Percentiles rank a stretch among this genome's conserved stretches.
phyloP scores from a whole-genome alignment of 805 yeast species.

The Candida ficus region DNA sequence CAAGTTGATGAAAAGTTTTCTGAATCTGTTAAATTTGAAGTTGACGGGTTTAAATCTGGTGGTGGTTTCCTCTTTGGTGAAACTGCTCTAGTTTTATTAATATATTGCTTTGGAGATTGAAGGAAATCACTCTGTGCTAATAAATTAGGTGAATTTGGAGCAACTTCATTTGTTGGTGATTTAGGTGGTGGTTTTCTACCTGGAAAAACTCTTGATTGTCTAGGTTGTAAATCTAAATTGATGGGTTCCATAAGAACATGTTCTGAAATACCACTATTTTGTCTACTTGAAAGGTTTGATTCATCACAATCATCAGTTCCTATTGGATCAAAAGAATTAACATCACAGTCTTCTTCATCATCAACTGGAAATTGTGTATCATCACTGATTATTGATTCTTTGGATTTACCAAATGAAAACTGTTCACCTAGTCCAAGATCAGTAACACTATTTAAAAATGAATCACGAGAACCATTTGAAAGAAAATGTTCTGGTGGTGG shows the following conservation, averaged over 20 bases:
- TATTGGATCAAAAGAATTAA: not conserved
- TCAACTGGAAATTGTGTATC: not conserved
- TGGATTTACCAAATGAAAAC: too few species aligned
- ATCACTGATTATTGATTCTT: not conserved
- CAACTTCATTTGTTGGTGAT: conserved; percentile 17
- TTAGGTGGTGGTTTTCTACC: conserved; percentile 23
- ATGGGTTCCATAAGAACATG: not conserved
- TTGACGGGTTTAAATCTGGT: not conserved
- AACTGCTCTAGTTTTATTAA: conserved; percentile 8
- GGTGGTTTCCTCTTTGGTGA: conserved; percentile 25
- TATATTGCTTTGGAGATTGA: conserved; percentile 1
- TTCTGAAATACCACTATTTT: not conserved
- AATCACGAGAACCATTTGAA: not conserved
- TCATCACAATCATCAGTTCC: not conserved
- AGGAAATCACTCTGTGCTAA: not conserved
- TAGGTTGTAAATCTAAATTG: not conserved
- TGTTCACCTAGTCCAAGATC: too few species aligned
- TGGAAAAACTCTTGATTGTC: not conserved
- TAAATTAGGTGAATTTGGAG: not conserved
- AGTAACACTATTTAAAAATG: not conserved
- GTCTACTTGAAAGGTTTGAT: not conserved
- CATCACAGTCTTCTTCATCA: not conserved
- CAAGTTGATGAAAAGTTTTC: not conserved
- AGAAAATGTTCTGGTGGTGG: too few species aligned
- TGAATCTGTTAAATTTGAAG: conserved; percentile 7